phyloP scores from a whole-genome alignment of 495 filamentous ascomycete species.

The Amphirosellinia nigrospora region DNA sequence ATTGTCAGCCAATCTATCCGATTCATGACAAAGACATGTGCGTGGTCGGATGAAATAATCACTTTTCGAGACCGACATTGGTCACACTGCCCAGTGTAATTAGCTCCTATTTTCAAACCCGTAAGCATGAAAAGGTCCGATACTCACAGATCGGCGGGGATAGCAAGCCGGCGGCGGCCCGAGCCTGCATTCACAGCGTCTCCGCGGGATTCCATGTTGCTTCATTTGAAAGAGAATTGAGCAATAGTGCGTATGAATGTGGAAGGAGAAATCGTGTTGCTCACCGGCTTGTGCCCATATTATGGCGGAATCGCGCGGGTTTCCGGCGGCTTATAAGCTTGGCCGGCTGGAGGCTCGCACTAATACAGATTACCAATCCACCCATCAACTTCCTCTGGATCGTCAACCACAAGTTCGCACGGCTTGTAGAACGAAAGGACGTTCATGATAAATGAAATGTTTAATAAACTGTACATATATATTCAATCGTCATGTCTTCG shows the following conservation, averaged over 20 bases:
- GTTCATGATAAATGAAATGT: neutral
- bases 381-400: neutral
- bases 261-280: neutral
- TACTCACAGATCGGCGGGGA: conserved; percentile 49
- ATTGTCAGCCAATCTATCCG: neutral
- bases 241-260: neutral
- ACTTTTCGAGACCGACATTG: conserved; percentile 48
- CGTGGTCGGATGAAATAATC: neutral
- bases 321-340: neutral
- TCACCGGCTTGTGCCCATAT: neutral
- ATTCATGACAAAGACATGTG: neutral
- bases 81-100: conserved; percentile 48
- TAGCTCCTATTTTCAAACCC: neutral
- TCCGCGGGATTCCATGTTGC: conserved; percentile 22
- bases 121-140: conserved; percentile 21
- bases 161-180: neutral
- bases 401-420: neutral
- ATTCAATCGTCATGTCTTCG: neutral
- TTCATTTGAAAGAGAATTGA: neutral
- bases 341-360: no score
- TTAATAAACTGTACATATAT: neutral
- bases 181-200: conserved; percentile 7
- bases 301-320: conserved; percentile 16
- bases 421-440: neutral
- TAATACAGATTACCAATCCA: conserved; percentile 4